These are phyloP conservation scores for Santalum album DNA, from an alignment of 164 flowering plant genomes.

Conservation along the genomic window DNA sequence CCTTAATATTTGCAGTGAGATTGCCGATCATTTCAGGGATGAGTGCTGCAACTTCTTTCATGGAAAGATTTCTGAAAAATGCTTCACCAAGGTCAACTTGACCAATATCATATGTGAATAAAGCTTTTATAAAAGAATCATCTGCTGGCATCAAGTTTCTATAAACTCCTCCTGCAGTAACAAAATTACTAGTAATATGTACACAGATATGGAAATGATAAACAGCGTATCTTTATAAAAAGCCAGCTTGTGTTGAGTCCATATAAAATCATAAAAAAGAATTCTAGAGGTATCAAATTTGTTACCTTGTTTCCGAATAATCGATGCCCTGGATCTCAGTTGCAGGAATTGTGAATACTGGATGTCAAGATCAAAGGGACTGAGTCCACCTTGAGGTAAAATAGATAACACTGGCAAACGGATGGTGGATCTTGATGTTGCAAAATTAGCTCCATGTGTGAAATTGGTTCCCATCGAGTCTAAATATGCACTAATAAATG, in stretches of 20 bases:
- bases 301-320: background rate
- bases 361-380: background rate
- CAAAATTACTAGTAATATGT: too few relatives aligned
- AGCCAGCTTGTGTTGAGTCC: too few relatives aligned
- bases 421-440: background rate
- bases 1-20: background rate
- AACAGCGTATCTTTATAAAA: too few relatives aligned
- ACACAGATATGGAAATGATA: too few relatives aligned
- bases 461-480: background rate
- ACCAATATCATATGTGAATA: background rate
- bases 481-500: background rate
- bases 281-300: too few relatives aligned
- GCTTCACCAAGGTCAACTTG: background rate
- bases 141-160: background rate
- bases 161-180: background rate
- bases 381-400: background rate
- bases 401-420: too few relatives aligned
- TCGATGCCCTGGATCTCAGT: background rate
- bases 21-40: background rate
- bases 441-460: background rate
- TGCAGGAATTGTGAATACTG: background rate
- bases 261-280: too few relatives aligned
- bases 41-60: too few relatives aligned
- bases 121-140: background rate
- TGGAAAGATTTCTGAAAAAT: background rate